Base-by-base conservation (phyloP, 78 protist genomes). In the Dictyostelium capitatum region DNA sequence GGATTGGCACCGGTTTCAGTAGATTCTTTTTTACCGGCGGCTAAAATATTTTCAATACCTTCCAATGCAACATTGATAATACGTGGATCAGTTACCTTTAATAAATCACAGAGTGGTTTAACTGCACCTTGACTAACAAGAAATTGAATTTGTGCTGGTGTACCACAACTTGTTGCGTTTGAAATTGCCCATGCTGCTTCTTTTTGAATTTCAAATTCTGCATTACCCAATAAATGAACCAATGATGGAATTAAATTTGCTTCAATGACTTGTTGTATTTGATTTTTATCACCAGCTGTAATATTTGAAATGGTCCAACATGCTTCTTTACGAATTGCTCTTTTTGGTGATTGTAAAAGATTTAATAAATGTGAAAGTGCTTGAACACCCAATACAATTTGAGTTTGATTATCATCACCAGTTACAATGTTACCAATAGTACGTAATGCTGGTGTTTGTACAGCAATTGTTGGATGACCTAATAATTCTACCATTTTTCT, bases 301-400 rank as follows among this genome's bases (percentile, higher is more conserved):
- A 99, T 98, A 95, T 99, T 99, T 25, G 98, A 97, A 69, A 99
- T 82, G 32, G 99, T 92, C 99, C 99, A 99, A 96, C 99, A 98
- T 10, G 99, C 95, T 85, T 99, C 99, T 91, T 99, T 98, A 43
- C 97, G 69, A 69, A 99, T 95, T 77, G 96, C 91, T 65, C 78
- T 57, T 59, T 94, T 94, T 15, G 25, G 75, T 64, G 74, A 51
- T 14, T 30, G 46, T 54, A 94, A 69, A 20, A 82, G 75, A 32
- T 80, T 47, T 46, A 37, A 41, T 62, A 96, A 97, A 30, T 67
- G 46, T 6, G 96, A 94, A 0, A 98, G 97, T 17, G 93, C 97
- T 47, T 89, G 46, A 80, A 69, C 47, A 83, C 92, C 90, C 54
- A 98, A 70, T 20, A 98, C 95, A n/a, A 30, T 37, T 91, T 98